These are phyloP conservation scores for Paracorniculantispora psalliotae DNA, from an alignment of 2,329 filamentous ascomycete species.

Conservation along the genomic window DNA sequence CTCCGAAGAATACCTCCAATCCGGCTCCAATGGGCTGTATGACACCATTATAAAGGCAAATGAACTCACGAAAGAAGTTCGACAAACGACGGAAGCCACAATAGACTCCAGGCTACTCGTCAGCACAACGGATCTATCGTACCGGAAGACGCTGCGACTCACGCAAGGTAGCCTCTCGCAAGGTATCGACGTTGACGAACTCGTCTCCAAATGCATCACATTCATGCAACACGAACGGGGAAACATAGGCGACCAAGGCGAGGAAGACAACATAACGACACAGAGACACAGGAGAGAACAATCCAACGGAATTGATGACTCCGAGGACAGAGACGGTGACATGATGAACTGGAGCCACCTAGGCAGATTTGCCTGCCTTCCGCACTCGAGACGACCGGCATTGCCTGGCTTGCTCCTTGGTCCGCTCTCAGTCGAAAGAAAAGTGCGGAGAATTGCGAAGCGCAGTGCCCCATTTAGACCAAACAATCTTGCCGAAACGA, in stretches of 20 bases:
- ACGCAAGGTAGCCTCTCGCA: constrained; percentile 67
- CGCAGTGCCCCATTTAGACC: constrained; percentile 66
- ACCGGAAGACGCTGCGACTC: constrained; percentile 70
- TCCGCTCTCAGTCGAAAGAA: constrained; percentile 84
- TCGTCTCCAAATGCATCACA: constrained; percentile 81
- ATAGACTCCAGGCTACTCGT: constrained; percentile 86
- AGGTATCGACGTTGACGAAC: constrained; percentile 84
- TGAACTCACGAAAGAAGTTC: constrained; percentile 60
- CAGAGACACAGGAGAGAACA: constrained; percentile 19
- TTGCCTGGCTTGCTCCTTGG: constrained; percentile 82
- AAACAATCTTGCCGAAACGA: constrained; percentile 62
- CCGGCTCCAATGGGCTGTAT: constrained; percentile 59
- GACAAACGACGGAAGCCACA: constrained; percentile 85
- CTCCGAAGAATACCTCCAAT: constrained; percentile 66
- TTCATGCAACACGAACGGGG: constrained; percentile 72
- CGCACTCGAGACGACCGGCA: constrained; percentile 66
- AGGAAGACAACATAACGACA: constrained; percentile 38
- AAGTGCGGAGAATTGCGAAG: constrained; percentile 63
- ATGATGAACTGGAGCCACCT: constrained; percentile 82
- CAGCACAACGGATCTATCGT: constrained; percentile 71
- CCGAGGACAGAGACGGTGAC: constrained; percentile 60
- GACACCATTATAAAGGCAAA: constrained; percentile 64
- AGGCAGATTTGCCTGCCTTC: constrained; percentile 71
- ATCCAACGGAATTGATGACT: constrained; percentile 37
- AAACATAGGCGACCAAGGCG: constrained; percentile 47